Conservation (phyloP, 1,284 basidiomycete genomes). For the Ganoderma sp. region DNA sequence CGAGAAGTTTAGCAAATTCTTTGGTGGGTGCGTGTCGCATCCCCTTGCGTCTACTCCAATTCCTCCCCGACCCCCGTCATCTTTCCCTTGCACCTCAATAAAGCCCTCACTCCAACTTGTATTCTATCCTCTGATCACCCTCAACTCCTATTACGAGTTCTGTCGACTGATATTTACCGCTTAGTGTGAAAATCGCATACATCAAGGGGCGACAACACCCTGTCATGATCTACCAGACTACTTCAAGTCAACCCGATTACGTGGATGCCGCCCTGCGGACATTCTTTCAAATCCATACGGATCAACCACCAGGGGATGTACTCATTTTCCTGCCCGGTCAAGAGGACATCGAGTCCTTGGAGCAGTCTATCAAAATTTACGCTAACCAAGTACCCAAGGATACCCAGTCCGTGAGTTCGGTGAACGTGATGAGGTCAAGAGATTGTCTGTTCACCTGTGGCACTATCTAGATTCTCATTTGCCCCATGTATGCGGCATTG, state of each 20-base stretch:
- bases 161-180: constrained; percentile 15
- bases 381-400: constrained; percentile 67
- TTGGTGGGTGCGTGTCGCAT: constrained; percentile 59
- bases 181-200: constrained; percentile 86
- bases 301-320: constrained; percentile 84
- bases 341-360: constrained; percentile 94
- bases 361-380: constrained; percentile 72
- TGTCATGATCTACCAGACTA: constrained; percentile 82
- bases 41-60: neutral
- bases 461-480: constrained; percentile 63
- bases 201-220: constrained; percentile 93
- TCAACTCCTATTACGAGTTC: neutral
- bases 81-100: neutral
- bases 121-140: neutral
- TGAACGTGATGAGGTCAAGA: neutral
- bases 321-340: constrained; percentile 96
- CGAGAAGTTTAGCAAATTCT: constrained; percentile 91
- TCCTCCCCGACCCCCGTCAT: neutral
- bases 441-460: neutral
- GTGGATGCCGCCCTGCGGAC: constrained; percentile 89
- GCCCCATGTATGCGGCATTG: constrained; percentile 86
- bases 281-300: constrained; percentile 89
- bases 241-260: constrained; percentile 82
- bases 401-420: constrained; percentile 53
- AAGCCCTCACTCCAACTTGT: neutral